Evolutionary conservation across 768 basidiomycete species (phyloP), one percentile per base, ranked within the genome.

Genomic region (Naganishia onofrii): DNA sequence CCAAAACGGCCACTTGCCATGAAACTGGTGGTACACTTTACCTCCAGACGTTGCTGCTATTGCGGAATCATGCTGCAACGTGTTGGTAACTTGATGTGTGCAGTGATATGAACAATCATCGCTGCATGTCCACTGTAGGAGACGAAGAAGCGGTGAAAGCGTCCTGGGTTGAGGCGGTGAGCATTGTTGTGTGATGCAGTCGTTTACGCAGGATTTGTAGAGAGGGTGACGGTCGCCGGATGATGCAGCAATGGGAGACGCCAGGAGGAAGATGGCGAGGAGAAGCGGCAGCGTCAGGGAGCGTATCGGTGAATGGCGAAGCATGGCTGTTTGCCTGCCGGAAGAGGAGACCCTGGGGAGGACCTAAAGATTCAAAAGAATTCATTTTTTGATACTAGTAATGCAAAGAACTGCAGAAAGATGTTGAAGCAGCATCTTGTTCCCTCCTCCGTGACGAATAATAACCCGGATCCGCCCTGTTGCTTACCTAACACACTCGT

Each of bases 1-100:
- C 86, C 88, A 90, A 79, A 99, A 98, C 0, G 94, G 92, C 95
- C 95, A 98, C 83, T 98, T 98, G 19, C 95, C 96, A 75, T 92
- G 87, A 80, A 90, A 80, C 65, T 80, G 79, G 68, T 78, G 75
- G 55, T 73, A 42, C 69, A 53, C 19, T 70, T 51, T 13, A 72
- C 74, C 10, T 42, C 42, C 42, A 15, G 15, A 42, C 13, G 8
- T 42, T 70, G 56, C 34, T 71, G 34, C 9, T 19, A 26, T 12
- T 17, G 28, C 29, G 23, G 34, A 38, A 57, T 68, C 54, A n/a
- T 12, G 36, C 8, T 28, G 65, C 38, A 87, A 86, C 9, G 81
- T 76, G 71, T 87, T 85, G 5, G 91, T 92, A 44, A 91, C 84
- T 57, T 84, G 81, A 76, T 93, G 92, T 87, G 90, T 92, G 82